phyloP scores from a whole-genome alignment of 305 asterid genomes.

The Petunia hybrid region DNA sequence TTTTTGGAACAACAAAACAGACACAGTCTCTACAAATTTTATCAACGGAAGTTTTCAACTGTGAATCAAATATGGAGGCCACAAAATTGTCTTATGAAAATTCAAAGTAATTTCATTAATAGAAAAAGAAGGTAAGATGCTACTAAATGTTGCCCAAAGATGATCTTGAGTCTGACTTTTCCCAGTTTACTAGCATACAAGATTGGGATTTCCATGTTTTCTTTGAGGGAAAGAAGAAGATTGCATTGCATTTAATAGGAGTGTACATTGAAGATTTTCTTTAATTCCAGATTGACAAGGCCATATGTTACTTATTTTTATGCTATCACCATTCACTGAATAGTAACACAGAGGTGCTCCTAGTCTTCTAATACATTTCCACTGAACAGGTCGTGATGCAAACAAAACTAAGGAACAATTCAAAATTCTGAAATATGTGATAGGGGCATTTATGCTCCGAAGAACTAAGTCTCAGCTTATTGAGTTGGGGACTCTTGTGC shows the following conservation, averaged over 20 bases:
- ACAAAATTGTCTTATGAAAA: not conserved
- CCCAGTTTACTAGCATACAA: slow-evolving; percentile 21
- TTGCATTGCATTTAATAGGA: not conserved
- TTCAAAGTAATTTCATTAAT: not conserved
- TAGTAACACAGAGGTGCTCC: not conserved
- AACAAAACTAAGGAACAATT: slow-evolving; percentile 65
- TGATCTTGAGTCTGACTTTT: slow-evolving; percentile 8
- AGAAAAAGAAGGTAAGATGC: not conserved
- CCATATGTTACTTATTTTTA: not conserved
- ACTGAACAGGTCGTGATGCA: slow-evolving; percentile 61
- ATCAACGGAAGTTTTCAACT: not conserved
- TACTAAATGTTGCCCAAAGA: not conserved
- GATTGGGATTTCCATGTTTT: slow-evolving; percentile 12
- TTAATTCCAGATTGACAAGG: not conserved
- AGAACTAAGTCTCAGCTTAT: slow-evolving; percentile 88
- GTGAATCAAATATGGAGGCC: not conserved
- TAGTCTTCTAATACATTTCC: slow-evolving; percentile 31
- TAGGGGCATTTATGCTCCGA: slow-evolving; percentile 96
- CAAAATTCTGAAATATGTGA: slow-evolving; percentile 68
- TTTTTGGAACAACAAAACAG: not conserved
- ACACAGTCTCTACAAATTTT: slow-evolving; percentile 5
- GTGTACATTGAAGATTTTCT: not conserved
- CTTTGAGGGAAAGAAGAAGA: not conserved
- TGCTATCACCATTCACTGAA: not conserved
- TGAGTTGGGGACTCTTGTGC: slow-evolving; percentile 72